A percentile compares a stretch with the other conserved stretches of the same genome.
phyloP scores from a whole-genome alignment of 768 basidiomycete species.

The Hygrophorus russula region DNA sequence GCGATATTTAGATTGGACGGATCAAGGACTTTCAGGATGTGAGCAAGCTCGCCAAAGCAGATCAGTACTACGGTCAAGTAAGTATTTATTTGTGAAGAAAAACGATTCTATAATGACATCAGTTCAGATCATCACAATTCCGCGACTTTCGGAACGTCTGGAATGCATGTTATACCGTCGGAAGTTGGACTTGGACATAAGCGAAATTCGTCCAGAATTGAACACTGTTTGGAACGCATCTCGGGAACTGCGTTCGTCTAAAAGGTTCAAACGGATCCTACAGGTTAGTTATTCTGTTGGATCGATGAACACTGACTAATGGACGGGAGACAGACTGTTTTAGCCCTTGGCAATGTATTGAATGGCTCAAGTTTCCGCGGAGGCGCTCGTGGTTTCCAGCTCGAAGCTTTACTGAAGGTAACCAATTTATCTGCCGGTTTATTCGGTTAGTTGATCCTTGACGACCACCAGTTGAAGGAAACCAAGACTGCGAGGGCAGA shows the following conservation, averaged over 20 bases:
- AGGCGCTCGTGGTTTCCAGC: constrained; percentile 72
- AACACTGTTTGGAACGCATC: constrained; percentile 62
- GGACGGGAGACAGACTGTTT: constrained; percentile 39
- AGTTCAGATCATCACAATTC: constrained; percentile 63
- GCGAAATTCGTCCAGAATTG: constrained; percentile 76
- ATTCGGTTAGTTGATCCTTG: constrained; percentile 3
- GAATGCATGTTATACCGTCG: constrained; percentile 78
- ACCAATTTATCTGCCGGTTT: constrained; percentile 1
- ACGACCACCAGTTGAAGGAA: constrained; percentile 54
- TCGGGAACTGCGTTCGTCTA: constrained; percentile 52
- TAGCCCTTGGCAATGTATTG: constrained; percentile 71
- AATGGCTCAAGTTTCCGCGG: constrained; percentile 81
- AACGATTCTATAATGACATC: constrained; percentile 5
- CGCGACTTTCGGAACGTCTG: constrained; percentile 60
- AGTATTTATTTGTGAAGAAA: constrained; percentile 7
- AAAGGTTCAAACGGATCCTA: constrained; percentile 57
- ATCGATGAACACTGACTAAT: not conserved
- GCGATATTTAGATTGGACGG: constrained; percentile 36
- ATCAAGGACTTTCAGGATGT: constrained; percentile 65
- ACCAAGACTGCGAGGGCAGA: constrained; percentile 65
- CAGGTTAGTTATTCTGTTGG: constrained; percentile 30
- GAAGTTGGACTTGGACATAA: constrained; percentile 73
- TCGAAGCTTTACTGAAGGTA: constrained; percentile 78
- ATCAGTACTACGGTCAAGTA: constrained; percentile 76
- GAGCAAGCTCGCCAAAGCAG: constrained; percentile 67